Conservation (phyloP, 2,329 filamentous ascomycete genomes). For the Colletotrichum nymphaeae region DNA sequence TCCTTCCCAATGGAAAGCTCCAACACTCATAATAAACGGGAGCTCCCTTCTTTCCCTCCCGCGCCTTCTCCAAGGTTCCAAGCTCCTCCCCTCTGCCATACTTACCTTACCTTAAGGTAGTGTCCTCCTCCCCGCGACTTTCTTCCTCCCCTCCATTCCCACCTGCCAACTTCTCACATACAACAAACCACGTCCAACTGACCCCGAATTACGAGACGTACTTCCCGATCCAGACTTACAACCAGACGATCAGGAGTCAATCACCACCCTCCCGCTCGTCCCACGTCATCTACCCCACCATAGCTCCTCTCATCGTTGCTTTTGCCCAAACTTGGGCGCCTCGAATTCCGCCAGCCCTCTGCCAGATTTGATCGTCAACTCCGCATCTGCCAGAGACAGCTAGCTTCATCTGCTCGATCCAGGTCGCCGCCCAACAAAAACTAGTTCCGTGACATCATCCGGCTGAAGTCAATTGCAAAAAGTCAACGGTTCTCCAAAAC, state of each 20-base stretch:
- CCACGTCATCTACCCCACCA: slow-evolving; percentile 27
- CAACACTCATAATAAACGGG: slow-evolving; percentile 27
- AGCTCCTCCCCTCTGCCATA: background rate
- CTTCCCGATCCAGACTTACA: slow-evolving; percentile 9
- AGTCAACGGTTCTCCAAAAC: background rate
- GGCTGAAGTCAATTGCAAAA: background rate
- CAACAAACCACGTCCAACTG: slow-evolving; percentile 11
- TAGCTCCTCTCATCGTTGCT: slow-evolving; percentile 19
- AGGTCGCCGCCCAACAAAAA: slow-evolving; percentile 10
- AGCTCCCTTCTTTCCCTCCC: background rate
- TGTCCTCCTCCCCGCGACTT: background rate
- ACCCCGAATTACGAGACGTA: slow-evolving; percentile 7
- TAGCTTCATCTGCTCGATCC: slow-evolving; percentile 11
- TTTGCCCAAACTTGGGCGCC: background rate
- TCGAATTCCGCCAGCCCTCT: background rate
- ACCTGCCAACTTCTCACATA: slow-evolving; percentile 7
- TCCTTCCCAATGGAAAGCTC: background rate
- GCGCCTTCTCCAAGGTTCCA: background rate
- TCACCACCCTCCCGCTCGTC: slow-evolving; percentile 4
- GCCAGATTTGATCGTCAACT: background rate
- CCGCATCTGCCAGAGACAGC: background rate
- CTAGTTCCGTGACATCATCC: slow-evolving; percentile 23
- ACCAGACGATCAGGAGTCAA: slow-evolving; percentile 22
- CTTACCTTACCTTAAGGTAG: too few species aligned
- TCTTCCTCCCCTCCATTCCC: background rate